A percentile compares a stretch with the other conserved stretches of the same genome.
Conservation (phyloP, 805 yeast genomes). For the Saccharomycopsis babjevae region DNA sequence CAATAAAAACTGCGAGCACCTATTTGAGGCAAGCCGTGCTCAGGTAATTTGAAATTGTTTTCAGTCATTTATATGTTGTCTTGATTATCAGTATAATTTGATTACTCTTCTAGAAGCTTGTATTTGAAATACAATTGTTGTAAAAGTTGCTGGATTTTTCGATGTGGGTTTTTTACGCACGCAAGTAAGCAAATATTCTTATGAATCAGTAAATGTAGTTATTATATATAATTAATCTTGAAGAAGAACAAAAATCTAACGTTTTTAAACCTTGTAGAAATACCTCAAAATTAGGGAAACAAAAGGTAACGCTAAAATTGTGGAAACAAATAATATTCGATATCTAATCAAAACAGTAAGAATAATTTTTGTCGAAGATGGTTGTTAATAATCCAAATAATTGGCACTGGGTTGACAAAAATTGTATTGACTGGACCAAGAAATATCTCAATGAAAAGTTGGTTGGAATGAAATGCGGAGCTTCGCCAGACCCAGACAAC, state of each 20-base stretch:
- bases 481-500: slow-evolving; percentile 23
- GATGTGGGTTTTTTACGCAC: not conserved
- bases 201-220: not conserved
- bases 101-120: too few species aligned
- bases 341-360: not conserved
- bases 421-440: slow-evolving; percentile 87
- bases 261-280: too few species aligned
- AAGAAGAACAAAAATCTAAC: not conserved
- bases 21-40: too few species aligned
- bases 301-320: not conserved
- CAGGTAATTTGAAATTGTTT: too few species aligned
- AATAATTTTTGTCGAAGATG: slow-evolving; percentile 34
- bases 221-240: not conserved
- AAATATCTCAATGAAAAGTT: slow-evolving; percentile 59
- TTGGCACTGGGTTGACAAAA: slow-evolving; percentile 99
- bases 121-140: not conserved
- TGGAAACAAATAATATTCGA: not conserved
- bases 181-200: not conserved
- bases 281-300: too few species aligned
- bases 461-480: slow-evolving; percentile 31
- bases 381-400: slow-evolving; percentile 95
- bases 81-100: too few species aligned
- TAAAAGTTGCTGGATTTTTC: not conserved
- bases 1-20: too few species aligned
- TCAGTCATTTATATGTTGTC: too few species aligned